Evolutionary conservation across 768 basidiomycete species (phyloP).

Genomic region (Trametes elegans): DNA sequence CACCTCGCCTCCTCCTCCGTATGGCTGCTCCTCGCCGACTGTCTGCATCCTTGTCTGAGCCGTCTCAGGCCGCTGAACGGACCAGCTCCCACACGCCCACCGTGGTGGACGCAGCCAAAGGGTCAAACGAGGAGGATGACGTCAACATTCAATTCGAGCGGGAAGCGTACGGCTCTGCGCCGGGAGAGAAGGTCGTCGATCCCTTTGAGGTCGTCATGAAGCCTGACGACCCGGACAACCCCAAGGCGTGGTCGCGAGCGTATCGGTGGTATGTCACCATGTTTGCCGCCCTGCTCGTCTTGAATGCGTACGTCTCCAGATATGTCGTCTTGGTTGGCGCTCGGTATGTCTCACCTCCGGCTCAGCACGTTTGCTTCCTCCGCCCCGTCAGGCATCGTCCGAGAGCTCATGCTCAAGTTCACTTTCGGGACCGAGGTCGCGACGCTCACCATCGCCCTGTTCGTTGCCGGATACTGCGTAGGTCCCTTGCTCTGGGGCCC

Average conservation of each 20-base stretch:
- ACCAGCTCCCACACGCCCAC: conserved; percentile 3
- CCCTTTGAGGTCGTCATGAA: conserved; percentile 26
- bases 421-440: conserved; percentile 49
- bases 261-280: conserved; percentile 30
- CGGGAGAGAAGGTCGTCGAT: conserved; percentile 27
- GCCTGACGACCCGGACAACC: conserved; percentile 25
- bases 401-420: conserved; percentile 45
- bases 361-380: conserved; percentile 64
- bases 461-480: conserved; percentile 64
- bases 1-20: not conserved
- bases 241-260: conserved; percentile 21
- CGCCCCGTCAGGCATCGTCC: conserved; percentile 50
- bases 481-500: conserved; percentile 63
- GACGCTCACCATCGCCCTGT: conserved; percentile 57
- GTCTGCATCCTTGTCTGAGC: not conserved
- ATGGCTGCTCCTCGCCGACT: not conserved
- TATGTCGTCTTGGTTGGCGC: not conserved
- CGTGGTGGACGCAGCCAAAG: not conserved
- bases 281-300: conserved; percentile 22
- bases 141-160: not conserved
- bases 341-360: conserved; percentile 39
- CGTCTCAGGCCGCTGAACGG: not conserved
- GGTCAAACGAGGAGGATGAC: not conserved
- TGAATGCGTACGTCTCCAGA: conserved; percentile 35
- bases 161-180: conserved; percentile 10